Evolutionary conservation across 352 stramenopile species (phyloP), one percentile per base, ranked within the genome.

Genomic region (Globisporangium takayamanum): DNA sequence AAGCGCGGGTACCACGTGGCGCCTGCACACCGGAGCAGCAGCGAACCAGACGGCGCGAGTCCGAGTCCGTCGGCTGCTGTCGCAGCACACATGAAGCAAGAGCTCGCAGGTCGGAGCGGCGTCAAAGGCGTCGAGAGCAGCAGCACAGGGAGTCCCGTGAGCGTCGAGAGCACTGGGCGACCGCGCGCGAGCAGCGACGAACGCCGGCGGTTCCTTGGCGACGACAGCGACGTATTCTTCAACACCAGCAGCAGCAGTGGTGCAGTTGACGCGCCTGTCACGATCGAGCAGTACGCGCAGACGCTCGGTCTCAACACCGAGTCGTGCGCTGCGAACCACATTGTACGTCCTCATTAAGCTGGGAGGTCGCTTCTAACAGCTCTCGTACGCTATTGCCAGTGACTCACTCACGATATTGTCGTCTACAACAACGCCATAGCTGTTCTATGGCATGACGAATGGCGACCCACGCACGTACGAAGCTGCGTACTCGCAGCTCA

Each of bases 271-370:
- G 49, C 16, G 18, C 42, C 33, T 0, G 53, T 63, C 46, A 80
- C 69, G 39, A 71, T 92, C 16, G 73, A 87, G 51, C 66, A 69
- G 54, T 90, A 86, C 64, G 76, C 82, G 46, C 65, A 71, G 55
- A 74, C 81, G 33, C 62, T 92, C 37, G 82, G 82, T 0, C 73
- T 92, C 28, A 84, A 61, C 25, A 92, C 81, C 18, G 74, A 88
- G 46, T 80, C 80, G 26, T 90, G 82, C 57, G 75, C 75, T 0
- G 80, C 80, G 18, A 92, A 92, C 60, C 82, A 92, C 64, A 69
- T 92, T 62, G 80, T 80, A 64, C 48, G 72, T 80, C 8, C 28
- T 3, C 28, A 33, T 5, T 33, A 5, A 33, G 5, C 18, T 37
- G 33, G 33, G 33, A 2, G 7, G 33, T 39, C 33, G 33, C 33